Evolutionary conservation across 768 basidiomycete genomes (phyloP).

Genomic region (Leucocoprinus leucothites): DNA sequence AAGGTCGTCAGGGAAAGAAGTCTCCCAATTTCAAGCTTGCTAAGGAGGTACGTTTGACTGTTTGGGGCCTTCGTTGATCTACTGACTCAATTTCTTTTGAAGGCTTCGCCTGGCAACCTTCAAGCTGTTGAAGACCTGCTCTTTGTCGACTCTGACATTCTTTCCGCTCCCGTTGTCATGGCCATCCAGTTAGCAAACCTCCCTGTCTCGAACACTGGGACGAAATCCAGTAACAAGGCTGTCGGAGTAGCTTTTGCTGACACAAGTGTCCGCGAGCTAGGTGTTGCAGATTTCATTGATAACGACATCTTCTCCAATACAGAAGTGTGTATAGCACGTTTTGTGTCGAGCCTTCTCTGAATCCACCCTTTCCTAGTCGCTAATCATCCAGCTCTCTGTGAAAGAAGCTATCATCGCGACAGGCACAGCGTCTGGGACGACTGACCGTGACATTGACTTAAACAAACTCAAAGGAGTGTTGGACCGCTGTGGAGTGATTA

Average conservation of each 20-base stretch:
- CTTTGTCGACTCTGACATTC: slow-evolving; percentile 77
- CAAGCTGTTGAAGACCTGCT: slow-evolving; percentile 79
- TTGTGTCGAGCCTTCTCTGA: neutral
- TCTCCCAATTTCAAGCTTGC: slow-evolving; percentile 71
- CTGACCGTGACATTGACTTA: slow-evolving; percentile 84
- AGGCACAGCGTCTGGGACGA: slow-evolving; percentile 67
- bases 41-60: slow-evolving; percentile 59
- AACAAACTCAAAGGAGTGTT: slow-evolving; percentile 83
- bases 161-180: slow-evolving; percentile 85
- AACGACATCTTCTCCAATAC: slow-evolving; percentile 95
- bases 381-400: slow-evolving; percentile 94
- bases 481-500: slow-evolving; percentile 86
- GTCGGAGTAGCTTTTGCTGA: slow-evolving; percentile 93
- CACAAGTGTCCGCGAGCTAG: slow-evolving; percentile 79
- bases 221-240: slow-evolving; percentile 61
- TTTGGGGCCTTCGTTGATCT: neutral
- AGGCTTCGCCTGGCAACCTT: slow-evolving; percentile 65
- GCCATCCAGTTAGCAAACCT: slow-evolving; percentile 74
- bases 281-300: slow-evolving; percentile 89
- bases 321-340: slow-evolving; percentile 65
- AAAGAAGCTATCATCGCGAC: slow-evolving; percentile 89
- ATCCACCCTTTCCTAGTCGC: slow-evolving; percentile 50
- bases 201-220: slow-evolving; percentile 32
- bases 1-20: slow-evolving; percentile 72
- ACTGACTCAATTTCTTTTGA: neutral